phyloP scores from a whole-genome alignment of 495 filamentous ascomycete species.

The Cetradonia linearis region DNA sequence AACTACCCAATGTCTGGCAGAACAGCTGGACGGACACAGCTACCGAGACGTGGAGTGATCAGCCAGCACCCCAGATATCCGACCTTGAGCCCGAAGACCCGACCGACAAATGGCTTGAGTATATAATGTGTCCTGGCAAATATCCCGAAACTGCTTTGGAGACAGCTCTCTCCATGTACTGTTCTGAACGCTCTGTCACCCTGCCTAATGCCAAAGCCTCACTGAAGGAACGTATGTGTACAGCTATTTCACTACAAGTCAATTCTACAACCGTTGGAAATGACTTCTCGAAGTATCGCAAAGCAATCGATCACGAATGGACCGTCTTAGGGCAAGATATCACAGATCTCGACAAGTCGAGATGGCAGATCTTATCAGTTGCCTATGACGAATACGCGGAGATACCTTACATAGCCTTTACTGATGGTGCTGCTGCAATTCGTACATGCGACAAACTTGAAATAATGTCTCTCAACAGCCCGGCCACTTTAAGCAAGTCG shows the following conservation, averaged over 20 bases:
- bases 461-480: slow-evolving; percentile 41
- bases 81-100: slow-evolving; percentile 54
- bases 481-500: slow-evolving; percentile 5
- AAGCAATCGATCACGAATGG: slow-evolving; percentile 74
- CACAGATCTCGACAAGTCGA: slow-evolving; percentile 72
- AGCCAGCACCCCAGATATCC: slow-evolving; percentile 41
- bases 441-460: slow-evolving; percentile 72
- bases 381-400: slow-evolving; percentile 58
- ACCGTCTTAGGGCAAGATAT: slow-evolving; percentile 76
- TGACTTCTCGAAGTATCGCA: slow-evolving; percentile 61
- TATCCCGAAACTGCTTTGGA: slow-evolving; percentile 71
- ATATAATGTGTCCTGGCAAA: slow-evolving; percentile 70
- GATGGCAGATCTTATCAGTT: slow-evolving; percentile 67
- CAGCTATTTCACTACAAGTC: slow-evolving; percentile 54
- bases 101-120: slow-evolving; percentile 58
- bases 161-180: slow-evolving; percentile 66
- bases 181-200: slow-evolving; percentile 42
- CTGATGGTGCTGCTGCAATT: slow-evolving; percentile 67
- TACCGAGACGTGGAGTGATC: slow-evolving; percentile 48
- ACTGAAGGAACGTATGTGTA: slow-evolving; percentile 58
- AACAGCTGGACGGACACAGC: slow-evolving; percentile 64
- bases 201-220: slow-evolving; percentile 39
- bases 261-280: slow-evolving; percentile 49
- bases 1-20: slow-evolving; percentile 52
- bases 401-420: slow-evolving; percentile 71